phyloP scores from a whole-genome alignment of 257 asterid species.

The Cynanchum wilfordii region DNA sequence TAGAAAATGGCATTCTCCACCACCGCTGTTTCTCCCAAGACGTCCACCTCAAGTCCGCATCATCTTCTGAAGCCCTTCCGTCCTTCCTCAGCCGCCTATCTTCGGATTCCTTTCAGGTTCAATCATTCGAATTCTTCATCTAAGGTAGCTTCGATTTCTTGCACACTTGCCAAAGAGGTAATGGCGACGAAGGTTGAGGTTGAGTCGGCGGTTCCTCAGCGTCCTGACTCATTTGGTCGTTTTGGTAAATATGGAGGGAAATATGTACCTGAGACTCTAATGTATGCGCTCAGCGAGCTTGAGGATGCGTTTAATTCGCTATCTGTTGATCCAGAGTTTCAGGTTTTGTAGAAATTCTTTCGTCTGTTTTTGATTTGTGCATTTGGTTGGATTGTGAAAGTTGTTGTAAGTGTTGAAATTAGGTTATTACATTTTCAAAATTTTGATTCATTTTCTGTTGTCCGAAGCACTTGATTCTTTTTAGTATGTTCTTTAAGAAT shows the following conservation, averaged over 20 bases:
- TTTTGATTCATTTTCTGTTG: background rate
- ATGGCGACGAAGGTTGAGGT: slow-evolving; percentile 36
- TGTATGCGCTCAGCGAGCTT: slow-evolving; percentile 86
- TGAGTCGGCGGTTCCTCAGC: slow-evolving; percentile 28
- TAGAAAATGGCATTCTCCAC: slow-evolving; percentile 15
- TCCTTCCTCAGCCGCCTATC: slow-evolving; percentile 32
- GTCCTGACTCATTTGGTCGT: slow-evolving; percentile 90
- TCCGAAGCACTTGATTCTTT: background rate
- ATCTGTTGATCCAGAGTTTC: slow-evolving; percentile 54
- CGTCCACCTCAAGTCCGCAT: slow-evolving; percentile 3
- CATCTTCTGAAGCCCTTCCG: slow-evolving; percentile 36
- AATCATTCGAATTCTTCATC: slow-evolving; percentile 10
- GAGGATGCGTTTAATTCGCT: slow-evolving; percentile 69
- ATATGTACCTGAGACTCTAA: slow-evolving; percentile 85
- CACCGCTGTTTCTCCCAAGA: slow-evolving; percentile 13
- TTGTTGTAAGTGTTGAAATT: background rate
- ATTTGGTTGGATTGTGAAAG: background rate
- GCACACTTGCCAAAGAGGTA: slow-evolving; percentile 28
- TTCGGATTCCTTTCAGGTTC: slow-evolving; percentile 23
- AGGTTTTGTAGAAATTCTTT: slow-evolving; percentile 37
- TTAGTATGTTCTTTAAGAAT: too few species aligned
- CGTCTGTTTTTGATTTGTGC: background rate
- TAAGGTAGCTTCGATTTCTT: slow-evolving; percentile 21
- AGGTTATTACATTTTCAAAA: background rate
- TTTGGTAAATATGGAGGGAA: slow-evolving; percentile 86